These are phyloP conservation scores for Schizosaccharomyces pombe DNA, from an alignment of 805 yeast genomes.

Conservation along the genomic window DNA sequence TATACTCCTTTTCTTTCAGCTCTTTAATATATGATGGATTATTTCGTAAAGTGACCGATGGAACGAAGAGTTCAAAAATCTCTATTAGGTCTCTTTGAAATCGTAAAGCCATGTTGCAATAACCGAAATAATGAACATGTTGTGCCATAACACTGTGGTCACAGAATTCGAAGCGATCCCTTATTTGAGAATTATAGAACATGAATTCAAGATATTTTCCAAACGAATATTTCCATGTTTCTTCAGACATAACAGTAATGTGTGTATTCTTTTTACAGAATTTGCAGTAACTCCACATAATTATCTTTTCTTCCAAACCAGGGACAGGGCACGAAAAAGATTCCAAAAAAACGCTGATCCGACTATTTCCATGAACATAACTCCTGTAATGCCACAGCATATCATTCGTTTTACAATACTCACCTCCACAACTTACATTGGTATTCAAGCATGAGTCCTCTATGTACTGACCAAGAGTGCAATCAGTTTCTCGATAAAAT, in stretches of 20 bases:
- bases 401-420: slow-evolving; percentile 34
- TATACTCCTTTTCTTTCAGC: slow-evolving; percentile 40
- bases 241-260: slow-evolving; percentile 56
- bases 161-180: slow-evolving; percentile 43
- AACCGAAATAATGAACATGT: slow-evolving; percentile 66
- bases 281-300: slow-evolving; percentile 84
- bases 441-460: slow-evolving; percentile 59
- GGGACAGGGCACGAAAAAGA: slow-evolving; percentile 31
- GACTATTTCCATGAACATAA: slow-evolving; percentile 72
- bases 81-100: slow-evolving; percentile 59
- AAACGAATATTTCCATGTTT: slow-evolving; percentile 72
- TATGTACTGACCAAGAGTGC: slow-evolving; percentile 67
- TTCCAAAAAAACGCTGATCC: slow-evolving; percentile 56
- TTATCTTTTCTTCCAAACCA: slow-evolving; percentile 39
- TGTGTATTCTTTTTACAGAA: slow-evolving; percentile 56
- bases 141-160: slow-evolving; percentile 59
- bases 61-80: slow-evolving; percentile 55
- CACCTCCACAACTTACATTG: slow-evolving; percentile 45
- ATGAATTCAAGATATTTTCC: slow-evolving; percentile 78
- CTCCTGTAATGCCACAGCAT: slow-evolving; percentile 48
- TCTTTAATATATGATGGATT: slow-evolving; percentile 44
- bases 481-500: slow-evolving; percentile 75
- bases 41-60: slow-evolving; percentile 49
- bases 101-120: slow-evolving; percentile 51
- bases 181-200: slow-evolving; percentile 43